Evolutionary conservation across 441 rosid genomes (phyloP).

Genomic region (Iberis amara): DNA sequence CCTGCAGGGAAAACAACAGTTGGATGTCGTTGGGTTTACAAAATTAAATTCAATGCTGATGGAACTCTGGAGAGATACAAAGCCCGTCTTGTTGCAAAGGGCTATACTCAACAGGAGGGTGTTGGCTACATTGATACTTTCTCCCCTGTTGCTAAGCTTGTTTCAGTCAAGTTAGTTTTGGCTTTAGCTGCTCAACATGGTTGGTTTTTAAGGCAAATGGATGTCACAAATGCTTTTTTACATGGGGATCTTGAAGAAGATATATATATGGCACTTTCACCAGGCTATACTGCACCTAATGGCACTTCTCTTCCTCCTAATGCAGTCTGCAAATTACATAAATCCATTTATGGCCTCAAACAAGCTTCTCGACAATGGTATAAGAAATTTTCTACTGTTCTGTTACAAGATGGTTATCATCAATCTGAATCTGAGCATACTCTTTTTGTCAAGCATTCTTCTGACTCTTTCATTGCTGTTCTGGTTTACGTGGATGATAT

Average conservation of each 20-base stretch:
- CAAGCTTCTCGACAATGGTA: background rate
- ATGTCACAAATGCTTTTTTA: background rate
- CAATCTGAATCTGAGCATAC: background rate
- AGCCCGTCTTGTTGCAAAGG: background rate
- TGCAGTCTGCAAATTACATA: background rate
- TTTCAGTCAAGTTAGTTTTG: background rate
- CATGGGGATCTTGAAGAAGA: background rate
- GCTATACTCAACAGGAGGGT: background rate
- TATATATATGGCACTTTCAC: background rate
- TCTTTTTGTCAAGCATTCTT: too few relatives aligned
- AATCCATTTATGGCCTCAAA: background rate
- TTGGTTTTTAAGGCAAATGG: background rate
- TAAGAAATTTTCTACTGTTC: background rate
- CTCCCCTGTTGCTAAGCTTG: background rate
- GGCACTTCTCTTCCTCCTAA: background rate
- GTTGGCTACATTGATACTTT: background rate
- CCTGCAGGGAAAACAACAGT: background rate
- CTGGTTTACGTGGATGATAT: background rate
- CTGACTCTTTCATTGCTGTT: background rate
- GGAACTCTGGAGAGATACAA: background rate
- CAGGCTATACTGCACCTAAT: background rate
- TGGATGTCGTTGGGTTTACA: background rate
- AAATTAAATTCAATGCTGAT: background rate
- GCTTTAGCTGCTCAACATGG: background rate
- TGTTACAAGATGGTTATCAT: background rate